Conservation (phyloP, 2,329 filamentous ascomycete species). For the Dactylonectria estremocensis region DNA sequence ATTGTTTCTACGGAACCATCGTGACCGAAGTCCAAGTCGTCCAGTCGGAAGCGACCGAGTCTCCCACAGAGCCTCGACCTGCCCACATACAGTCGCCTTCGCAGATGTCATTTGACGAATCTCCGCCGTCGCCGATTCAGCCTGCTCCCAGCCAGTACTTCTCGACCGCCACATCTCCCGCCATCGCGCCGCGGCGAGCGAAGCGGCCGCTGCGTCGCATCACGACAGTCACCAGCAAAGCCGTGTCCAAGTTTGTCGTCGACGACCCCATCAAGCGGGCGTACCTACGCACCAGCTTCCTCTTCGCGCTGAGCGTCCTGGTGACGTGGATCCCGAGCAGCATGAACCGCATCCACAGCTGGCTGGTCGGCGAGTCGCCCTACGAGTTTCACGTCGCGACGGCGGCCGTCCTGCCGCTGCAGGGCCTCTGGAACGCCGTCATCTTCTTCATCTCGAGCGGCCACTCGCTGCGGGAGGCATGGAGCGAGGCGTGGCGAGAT, state of each 20-base stretch:
- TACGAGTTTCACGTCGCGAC: constrained; percentile 79
- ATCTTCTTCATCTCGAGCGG: constrained; percentile 81
- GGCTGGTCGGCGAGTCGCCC: constrained; percentile 67
- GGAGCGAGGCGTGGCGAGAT: constrained; percentile 2
- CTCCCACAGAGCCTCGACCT: constrained; percentile 44
- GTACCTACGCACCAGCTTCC: constrained; percentile 73
- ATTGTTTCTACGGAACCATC: constrained; percentile 65
- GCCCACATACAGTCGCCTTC: constrained; percentile 36
- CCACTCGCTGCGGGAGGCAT: constrained; percentile 39
- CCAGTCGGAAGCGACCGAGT: constrained; percentile 46
- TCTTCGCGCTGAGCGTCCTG: constrained; percentile 73
- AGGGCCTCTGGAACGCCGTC: constrained; percentile 85
- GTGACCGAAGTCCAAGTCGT: constrained; percentile 67
- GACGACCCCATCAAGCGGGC: constrained; percentile 72
- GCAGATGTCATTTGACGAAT: constrained; percentile 45
- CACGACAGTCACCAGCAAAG: constrained; percentile 50
- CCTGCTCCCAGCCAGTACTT: constrained; percentile 50
- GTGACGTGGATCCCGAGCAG: constrained; percentile 78
- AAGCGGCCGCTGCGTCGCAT: constrained; percentile 37
- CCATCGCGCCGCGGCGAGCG: constrained; percentile 18
- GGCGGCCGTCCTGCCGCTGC: constrained; percentile 81
- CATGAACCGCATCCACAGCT: constrained; percentile 81
- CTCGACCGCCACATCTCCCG: constrained; percentile 52
- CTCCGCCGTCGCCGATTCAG: constrained; percentile 32
- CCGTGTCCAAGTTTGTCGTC: constrained; percentile 52